phyloP scores from a whole-genome alignment of 805 yeast species.

The Wickerhamomyces silvicola region DNA sequence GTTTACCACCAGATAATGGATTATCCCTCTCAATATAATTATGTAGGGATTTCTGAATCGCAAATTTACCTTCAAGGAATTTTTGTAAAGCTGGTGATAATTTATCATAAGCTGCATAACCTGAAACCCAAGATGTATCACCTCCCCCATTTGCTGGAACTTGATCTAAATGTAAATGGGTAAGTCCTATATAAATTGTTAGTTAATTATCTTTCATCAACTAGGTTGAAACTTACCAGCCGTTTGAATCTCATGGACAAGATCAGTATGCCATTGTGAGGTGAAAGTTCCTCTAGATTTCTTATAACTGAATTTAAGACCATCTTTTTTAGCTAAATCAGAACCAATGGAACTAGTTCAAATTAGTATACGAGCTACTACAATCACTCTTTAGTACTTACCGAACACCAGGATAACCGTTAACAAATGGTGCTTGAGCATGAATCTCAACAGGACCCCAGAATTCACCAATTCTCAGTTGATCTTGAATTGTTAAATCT shows the following conservation, averaged over 20 bases:
- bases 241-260: constrained; percentile 48
- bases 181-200: no score
- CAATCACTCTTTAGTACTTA: no score
- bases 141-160: constrained; percentile 46
- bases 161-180: constrained; percentile 43
- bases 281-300: constrained; percentile 21
- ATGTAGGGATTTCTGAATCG: constrained; percentile 35
- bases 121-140: constrained; percentile 47
- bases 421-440: constrained; percentile 28
- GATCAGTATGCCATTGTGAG: constrained; percentile 43
- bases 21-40: constrained; percentile 31
- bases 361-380: no score
- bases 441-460: constrained; percentile 40
- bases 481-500: constrained; percentile 37
- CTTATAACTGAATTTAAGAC: constrained; percentile 19
- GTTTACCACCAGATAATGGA: constrained; percentile 39
- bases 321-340: constrained; percentile 23
- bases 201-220: no score
- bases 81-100: no score
- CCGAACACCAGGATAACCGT: constrained; percentile 33
- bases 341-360: constrained; percentile 28
- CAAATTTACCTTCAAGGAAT: constrained; percentile 46
- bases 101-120: constrained; percentile 48
- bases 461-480: constrained; percentile 38
- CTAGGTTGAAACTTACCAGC: no score